Evolutionary conservation across 805 yeast genomes (phyloP), one percentile per base, ranked within the genome.

Genomic region (Kazachstania psychrophila): DNA sequence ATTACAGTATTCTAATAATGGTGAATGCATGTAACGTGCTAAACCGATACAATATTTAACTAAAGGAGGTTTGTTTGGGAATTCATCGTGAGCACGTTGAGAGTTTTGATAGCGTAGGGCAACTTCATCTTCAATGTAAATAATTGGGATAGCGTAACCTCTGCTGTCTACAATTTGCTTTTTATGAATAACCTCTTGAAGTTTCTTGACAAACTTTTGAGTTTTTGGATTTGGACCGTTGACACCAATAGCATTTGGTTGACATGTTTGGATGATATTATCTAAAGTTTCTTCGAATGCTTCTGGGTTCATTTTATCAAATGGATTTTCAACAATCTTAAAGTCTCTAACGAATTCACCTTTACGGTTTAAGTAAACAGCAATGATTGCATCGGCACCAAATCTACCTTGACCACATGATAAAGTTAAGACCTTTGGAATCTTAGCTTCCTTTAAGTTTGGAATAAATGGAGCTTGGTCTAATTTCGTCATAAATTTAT

Each of bases 401-500:
- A 68, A 73, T 43, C 76, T 79, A 52, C 95, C 96, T 60, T 79
- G 79, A 49, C 98, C 98, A 48, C 82, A 77, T 0, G 94, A 73
- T 22, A 92, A 51, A 0, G 95, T 77, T 45, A 92, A 65, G 0
- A 86, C 89, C 43, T 82, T 77, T 15, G 98, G 95, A 36, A 77
- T 69, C 4, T 94, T 82, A 31, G 96, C 95, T 30, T 75, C 83
- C 46, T 70, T 79, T 5, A 83, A 80, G 31, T 73, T 70, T 5
- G 97, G 95, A 47, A 82, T 77, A 60, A 66, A 88, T 23, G 99
- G 96, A 2, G 97, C 95, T 64, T 88, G 97, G 56, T 89, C 92
- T 24, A 92, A 69, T 50, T 78, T 80, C 16, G 72, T 68, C 56
- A 75, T 65, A 51, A 89, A 81, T 20, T 72, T 66, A 29, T 72